phyloP scores from a whole-genome alignment of 2,329 filamentous ascomycete species.

The Albophoma yamanashiensis region DNA sequence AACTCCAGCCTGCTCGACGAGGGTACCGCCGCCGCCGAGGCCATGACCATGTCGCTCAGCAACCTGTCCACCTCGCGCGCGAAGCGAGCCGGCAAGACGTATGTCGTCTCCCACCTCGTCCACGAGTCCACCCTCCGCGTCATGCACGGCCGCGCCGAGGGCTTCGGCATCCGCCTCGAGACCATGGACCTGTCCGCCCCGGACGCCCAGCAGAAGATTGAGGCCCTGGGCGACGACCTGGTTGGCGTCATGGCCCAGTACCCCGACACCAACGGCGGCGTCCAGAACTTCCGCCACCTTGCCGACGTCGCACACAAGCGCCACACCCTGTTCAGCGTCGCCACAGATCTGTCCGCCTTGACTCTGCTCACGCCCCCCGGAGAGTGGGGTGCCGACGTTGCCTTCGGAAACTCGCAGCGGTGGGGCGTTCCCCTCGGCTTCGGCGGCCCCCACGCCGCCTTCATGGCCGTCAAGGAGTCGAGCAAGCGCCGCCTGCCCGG shows the following conservation, averaged over 20 bases:
- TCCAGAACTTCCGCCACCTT: slow-evolving; percentile 65
- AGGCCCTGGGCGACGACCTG: slow-evolving; percentile 67
- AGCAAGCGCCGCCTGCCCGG: slow-evolving; percentile 93
- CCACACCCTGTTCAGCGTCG: slow-evolving; percentile 72
- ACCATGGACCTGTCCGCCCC: slow-evolving; percentile 60
- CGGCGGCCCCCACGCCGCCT: slow-evolving; percentile 91
- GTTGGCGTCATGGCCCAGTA: slow-evolving; percentile 93
- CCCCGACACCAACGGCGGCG: slow-evolving; percentile 75
- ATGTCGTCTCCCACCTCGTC: slow-evolving; percentile 70
- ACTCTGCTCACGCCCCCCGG: slow-evolving; percentile 82
- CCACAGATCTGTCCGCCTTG: slow-evolving; percentile 79
- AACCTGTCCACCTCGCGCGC: slow-evolving; percentile 59
- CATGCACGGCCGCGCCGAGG: slow-evolving; percentile 73
- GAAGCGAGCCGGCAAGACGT: slow-evolving; percentile 68
- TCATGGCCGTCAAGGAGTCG: slow-evolving; percentile 86
- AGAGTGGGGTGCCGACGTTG: slow-evolving; percentile 91
- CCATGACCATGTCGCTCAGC: slow-evolving; percentile 87
- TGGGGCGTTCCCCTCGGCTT: slow-evolving; percentile 88
- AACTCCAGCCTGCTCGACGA: slow-evolving; percentile 91
- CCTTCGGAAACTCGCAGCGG: slow-evolving; percentile 84
- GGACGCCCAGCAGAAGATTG: slow-evolving; percentile 49
- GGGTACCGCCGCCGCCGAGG: slow-evolving; percentile 84
- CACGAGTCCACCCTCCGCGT: slow-evolving; percentile 83
- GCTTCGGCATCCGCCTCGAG: slow-evolving; percentile 78
- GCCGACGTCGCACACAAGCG: slow-evolving; percentile 67